A percentile compares a stretch with the other conserved stretches of the same genome.
Evolutionary conservation across 352 stramenopile species (phyloP).

Genomic region (Pythium sp.): DNA sequence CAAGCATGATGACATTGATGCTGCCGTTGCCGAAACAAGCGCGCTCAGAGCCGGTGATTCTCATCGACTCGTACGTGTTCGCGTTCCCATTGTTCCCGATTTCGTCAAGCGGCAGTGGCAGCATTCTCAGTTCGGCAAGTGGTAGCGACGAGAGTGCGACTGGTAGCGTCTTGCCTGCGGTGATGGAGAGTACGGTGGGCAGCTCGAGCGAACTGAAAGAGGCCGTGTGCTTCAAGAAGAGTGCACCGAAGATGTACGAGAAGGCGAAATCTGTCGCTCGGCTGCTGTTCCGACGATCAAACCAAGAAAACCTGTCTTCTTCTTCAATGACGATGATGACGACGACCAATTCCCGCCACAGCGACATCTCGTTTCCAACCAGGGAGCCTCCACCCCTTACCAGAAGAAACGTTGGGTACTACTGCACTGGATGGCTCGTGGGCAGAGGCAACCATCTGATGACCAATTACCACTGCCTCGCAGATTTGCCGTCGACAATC

Average conservation of each 20-base stretch:
- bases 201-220: constrained; percentile 47
- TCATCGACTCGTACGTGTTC: constrained; percentile 47
- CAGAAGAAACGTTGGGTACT: constrained; percentile 23
- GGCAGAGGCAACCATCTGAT: constrained; percentile 57
- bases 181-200: constrained; percentile 47
- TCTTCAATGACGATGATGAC: neutral
- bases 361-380: neutral
- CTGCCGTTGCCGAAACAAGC: constrained; percentile 28
- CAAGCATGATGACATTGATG: constrained; percentile 43
- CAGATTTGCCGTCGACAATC: neutral
- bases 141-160: neutral
- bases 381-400: neutral
- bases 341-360: neutral
- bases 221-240: constrained; percentile 56
- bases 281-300: constrained; percentile 38
- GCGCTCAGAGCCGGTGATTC: constrained; percentile 22
- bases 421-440: constrained; percentile 66
- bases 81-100: constrained; percentile 4
- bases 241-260: constrained; percentile 48
- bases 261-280: constrained; percentile 47
- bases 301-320: neutral
- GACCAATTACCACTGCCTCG: constrained; percentile 71
- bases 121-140: neutral
- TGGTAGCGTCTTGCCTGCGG: neutral
- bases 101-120: neutral